Base-by-base conservation (phyloP, 2,329 filamentous ascomycete species). In the Venturiaceae sp. region DNA sequence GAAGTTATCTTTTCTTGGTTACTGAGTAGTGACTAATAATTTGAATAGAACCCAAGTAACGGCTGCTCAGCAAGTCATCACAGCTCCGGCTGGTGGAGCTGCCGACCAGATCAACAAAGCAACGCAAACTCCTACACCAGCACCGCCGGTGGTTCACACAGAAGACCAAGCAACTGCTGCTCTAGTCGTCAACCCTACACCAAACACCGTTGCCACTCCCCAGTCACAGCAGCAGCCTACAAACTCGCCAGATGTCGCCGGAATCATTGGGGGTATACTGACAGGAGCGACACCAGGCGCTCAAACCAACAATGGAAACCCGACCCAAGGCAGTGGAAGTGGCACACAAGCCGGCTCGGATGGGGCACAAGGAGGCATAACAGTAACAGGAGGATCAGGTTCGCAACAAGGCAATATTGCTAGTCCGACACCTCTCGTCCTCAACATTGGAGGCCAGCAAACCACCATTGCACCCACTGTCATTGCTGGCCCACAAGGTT, bases 401-500 rank as follows among this genome's bases (percentile, higher is more conserved):
- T 53, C 50, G 32, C 28, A 44, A 32, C 26, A 57, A 14, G 30
- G 16, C 9, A 47, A 33, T 28, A 26, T 13, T 28, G 37, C 37
- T 14, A 39, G 28, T 16, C 39, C 41, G 7, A 28, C 41, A 33
- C 30, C 55, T 36, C 55, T 57, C 32, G 41, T 57, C 21, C 36
- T 57, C 21, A 5, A 32, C 6, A 14, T 57, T 30, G 55, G 55
- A 37, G 55, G 55, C 2, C 28, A 32, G 8, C 26, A 32, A 21
- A 57, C 55, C 4, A 57, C 55, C 19, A 50, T 57, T 16, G 26
- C 39, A 8, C 39, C 55, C 7, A 47, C 55, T 3, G 26, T 57
- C 5, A 36, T 57, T 21, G 2, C 55, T 8, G 30, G 19, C 1
- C 16, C 55, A 9, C 34, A 26, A 28, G 36, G 37, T 23, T 30